phyloP scores from a whole-genome alignment of 495 filamentous ascomycete genomes.

The Aspergillus asperescens region DNA sequence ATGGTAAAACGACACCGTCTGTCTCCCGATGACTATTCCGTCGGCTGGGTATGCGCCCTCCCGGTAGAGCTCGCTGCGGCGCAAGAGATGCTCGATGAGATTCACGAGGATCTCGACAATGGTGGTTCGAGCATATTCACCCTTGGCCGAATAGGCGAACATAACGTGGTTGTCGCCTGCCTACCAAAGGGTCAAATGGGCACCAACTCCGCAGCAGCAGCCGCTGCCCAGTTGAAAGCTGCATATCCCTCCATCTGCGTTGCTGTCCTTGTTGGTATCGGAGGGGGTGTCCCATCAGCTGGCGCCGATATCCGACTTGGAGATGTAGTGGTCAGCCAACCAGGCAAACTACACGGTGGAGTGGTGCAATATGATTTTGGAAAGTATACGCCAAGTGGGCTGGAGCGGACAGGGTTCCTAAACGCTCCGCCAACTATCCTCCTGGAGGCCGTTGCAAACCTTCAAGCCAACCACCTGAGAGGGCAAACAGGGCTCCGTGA shows the following conservation, averaged over 20 bases:
- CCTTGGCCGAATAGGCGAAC: slow-evolving; percentile 21
- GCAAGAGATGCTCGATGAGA: slow-evolving; percentile 26
- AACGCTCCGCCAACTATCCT: slow-evolving; percentile 30
- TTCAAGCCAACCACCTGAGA: background rate
- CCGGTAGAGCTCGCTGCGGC: slow-evolving; percentile 28
- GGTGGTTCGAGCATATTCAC: slow-evolving; percentile 29
- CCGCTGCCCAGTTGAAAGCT: background rate
- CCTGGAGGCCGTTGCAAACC: slow-evolving; percentile 20
- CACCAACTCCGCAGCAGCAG: slow-evolving; percentile 23
- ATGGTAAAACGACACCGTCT: too few species aligned
- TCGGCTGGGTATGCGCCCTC: slow-evolving; percentile 36
- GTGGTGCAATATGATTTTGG: slow-evolving; percentile 36
- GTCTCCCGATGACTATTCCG: slow-evolving; percentile 23
- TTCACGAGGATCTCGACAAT: slow-evolving; percentile 11
- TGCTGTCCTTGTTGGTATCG: slow-evolving; percentile 35
- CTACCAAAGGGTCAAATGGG: slow-evolving; percentile 26
- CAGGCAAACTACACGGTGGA: slow-evolving; percentile 14
- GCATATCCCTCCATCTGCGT: slow-evolving; percentile 22
- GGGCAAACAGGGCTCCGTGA: background rate
- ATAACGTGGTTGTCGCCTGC: slow-evolving; percentile 31
- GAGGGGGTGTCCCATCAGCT: slow-evolving; percentile 25
- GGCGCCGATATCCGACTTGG: slow-evolving; percentile 30
- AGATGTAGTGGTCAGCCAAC: slow-evolving; percentile 33
- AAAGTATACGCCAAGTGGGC: slow-evolving; percentile 23
- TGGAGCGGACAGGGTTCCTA: slow-evolving; percentile 30